Base-by-base conservation (phyloP, 2,329 filamentous ascomycete species). In the Colletotrichum abscissum region DNA sequence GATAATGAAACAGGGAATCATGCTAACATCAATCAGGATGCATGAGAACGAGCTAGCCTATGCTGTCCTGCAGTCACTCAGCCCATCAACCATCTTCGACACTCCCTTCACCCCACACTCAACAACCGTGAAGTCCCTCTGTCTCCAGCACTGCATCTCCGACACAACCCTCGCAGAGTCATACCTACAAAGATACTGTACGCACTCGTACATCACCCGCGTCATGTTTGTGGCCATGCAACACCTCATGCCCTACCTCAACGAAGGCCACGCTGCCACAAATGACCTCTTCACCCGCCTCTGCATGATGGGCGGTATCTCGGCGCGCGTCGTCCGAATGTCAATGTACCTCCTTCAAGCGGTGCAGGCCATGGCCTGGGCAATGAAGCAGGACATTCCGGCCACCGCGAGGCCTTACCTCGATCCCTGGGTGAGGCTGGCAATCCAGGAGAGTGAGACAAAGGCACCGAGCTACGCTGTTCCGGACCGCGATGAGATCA, bases 11-110 rank as follows among this genome's bases (percentile, higher is more conserved):
- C 12, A 12, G 0, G 33, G 4, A 6, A 26, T 5, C 9, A 30
- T 35, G 14, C 38, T 67, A 4, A 67, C 35, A 7, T 12, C 11
- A 7, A n/a, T 5, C 1, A 73, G 71, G 56, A 73, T 73, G 67
- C 67, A 73, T 14, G 71, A 73, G 4, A 73, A 73, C 28, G 71
- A 73, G n/a, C 38, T 73, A 3, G 71, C 71, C 28, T 73, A 73
- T 52, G 7, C 56, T 4, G 55, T 73, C 8, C 67, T 73, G 1
- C 62, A 70, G 26, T 56, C 71, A 6, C 67, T 73, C 4, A 33
- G 62, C 4, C 71, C 71, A 3, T 60, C 71, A 9, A 55, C 67
- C 4, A 56, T 24, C 14, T 73, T 73, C 38, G 60, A 65, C 19
- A 70, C 67, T 22, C 71, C 71, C 0, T 73, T 65, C 56, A 73